Evolutionary conservation across 108 stramenopile species (phyloP).

Genomic region (Chaetoceros tenuissimus): DNA sequence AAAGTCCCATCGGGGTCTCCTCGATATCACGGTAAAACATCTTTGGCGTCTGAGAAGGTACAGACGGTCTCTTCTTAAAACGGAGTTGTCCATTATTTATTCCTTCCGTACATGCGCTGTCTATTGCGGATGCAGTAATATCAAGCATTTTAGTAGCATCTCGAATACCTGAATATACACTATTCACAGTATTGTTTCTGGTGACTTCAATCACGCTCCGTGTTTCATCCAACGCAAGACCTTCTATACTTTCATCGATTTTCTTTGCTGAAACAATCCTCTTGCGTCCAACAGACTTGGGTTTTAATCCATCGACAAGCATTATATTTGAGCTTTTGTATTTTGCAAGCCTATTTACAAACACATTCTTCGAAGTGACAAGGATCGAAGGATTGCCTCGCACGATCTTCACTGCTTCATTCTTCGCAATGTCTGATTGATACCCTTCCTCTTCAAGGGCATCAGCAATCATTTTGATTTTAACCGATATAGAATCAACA

Average conservation of each 20-base stretch:
- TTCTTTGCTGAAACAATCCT: background rate
- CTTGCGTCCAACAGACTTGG: background rate
- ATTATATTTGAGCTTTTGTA: constrained; percentile 3
- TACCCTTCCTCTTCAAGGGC: background rate
- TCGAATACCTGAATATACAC: too few relatives aligned
- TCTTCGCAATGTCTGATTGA: background rate
- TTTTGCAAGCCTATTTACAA: constrained; percentile 19
- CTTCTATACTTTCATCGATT: background rate
- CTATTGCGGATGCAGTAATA: too few relatives aligned
- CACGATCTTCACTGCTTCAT: constrained; percentile 16
- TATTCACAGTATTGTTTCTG: too few relatives aligned
- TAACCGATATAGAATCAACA: constrained; percentile 27
- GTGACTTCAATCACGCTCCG: too few relatives aligned
- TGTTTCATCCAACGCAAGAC: too few relatives aligned
- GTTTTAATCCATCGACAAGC: constrained; percentile 5
- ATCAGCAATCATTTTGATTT: constrained; percentile 21
- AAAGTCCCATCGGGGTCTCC: background rate
- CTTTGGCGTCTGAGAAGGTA: too few relatives aligned
- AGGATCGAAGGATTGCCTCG: constrained; percentile 33
- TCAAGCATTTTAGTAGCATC: too few relatives aligned
- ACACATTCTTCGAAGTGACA: constrained; percentile 7
- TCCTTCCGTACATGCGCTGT: background rate
- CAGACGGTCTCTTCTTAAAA: too few relatives aligned
- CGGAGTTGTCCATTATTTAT: background rate
- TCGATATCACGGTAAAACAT: too few relatives aligned